Evolutionary conservation across 257 asterid species (phyloP), one percentile per base, ranked within the genome.

Genomic region (Petrea volubilis): DNA sequence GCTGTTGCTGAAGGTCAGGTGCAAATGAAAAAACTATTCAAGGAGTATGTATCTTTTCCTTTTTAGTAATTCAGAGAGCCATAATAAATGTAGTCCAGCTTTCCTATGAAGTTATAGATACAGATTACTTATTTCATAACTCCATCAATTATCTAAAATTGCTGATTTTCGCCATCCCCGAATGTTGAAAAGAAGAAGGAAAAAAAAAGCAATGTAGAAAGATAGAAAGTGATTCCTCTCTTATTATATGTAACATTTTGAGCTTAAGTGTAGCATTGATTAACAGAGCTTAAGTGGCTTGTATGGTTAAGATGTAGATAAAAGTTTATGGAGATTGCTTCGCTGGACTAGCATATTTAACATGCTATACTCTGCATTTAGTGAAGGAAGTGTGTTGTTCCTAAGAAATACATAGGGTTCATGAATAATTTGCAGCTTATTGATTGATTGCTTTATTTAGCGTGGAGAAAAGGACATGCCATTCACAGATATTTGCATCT

Each of bases 1-100:
- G 96, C 96, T 64, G 94, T 85, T 67, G 74, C 90, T 77, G 97
- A 94, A 59, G 98, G 98, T 70, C 99, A 83, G 84, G 70, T 78
- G 27, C 61, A 70, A 79, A 87, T 88, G 95, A 61, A 86, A 67
- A 68, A 66, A 55, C 64, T 94, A 68, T 86, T 89, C 78, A 86
- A 60, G 4, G 89, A 91, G 99, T 94, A 89, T 68, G 95, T 70
- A n/a, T 46, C 78, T 51, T 69, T 73, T 70, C 33, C 56, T 64
- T 74, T 64, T 68, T 71, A n/a, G 40, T 25, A 49, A 69, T 63
- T 33, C 41, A 53, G 73, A 60, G 28, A 66, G 51, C 50, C 34
- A 12, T 64, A 24, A 46, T 71, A 62, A 64, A 27, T 60, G 52
- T 43, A 21, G 8, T 72, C 70, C 25, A 34, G 65, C 28, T 50